Evolutionary conservation across 176 grass and related monocot species (phyloP), one percentile per base, ranked within the genome.

Genomic region (Hordeum marinum): DNA sequence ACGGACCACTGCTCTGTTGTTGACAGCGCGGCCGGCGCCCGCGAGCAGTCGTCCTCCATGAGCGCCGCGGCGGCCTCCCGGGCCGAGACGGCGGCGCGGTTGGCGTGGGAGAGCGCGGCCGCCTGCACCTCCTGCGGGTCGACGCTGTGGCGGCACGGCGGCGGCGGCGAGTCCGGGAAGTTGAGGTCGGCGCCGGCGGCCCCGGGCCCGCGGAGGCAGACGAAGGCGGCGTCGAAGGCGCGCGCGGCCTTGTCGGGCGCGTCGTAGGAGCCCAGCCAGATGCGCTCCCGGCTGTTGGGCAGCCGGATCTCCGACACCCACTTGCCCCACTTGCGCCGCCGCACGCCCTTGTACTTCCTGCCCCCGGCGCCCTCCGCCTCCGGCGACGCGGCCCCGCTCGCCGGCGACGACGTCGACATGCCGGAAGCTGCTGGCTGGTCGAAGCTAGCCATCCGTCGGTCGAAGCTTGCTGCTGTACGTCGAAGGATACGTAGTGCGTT

Each of bases 221-320:
- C 92, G 75, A 91, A 94, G 36, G 92, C 92, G 23, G 92, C 92
- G 83, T 94, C 92, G 83, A 94, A 94, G 11, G 92, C 92, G 20
- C 92, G 90, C 20, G 92, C 92, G 9, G 92, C 92, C 84, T 94
- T 92, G 59, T 94, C 92, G 11, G 92, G 92, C 8, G 90, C 41
- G 84, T 94, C 92, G 64, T 94, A 92, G 41, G 92, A 94, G 60
- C 92, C 90, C 3, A 94, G 87, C 92, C 92, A 94, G 37, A 94
- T 94, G 76, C 92, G 92, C 72, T 94, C 92, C 37, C 92, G 92
- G 87, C 92, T 94, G 84, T 94, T 94, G 69, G 92, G 92, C 39
- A 94, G 90, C 48, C 96, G 87, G 71, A 98, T 95, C 93, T 98
- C 96, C 55, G 96, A 94, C 62, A 98, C 96, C 96, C 96, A 98